Evolutionary conservation across 1,139 yeast species (phyloP), one percentile per base, ranked within the genome.

Genomic region (Suhomyces bolitotheri): DNA sequence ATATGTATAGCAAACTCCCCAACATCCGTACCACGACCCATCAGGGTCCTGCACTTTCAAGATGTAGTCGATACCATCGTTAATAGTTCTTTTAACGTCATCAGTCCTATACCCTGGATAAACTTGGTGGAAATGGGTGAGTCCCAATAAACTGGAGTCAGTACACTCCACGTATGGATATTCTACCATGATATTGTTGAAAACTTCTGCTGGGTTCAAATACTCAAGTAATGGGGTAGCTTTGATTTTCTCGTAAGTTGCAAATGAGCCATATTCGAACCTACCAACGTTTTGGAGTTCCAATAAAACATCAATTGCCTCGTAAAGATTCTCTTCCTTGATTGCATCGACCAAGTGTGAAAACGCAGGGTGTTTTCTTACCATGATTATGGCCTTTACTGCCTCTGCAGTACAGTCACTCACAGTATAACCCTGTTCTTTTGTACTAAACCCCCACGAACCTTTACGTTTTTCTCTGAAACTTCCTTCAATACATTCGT

Each of bases 101-200:
- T 71, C 73, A 3, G 73, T 61, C 43, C 85, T 77, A 55, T 92
- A 89, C 32, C 75, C 64, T 1, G 75, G 76, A 54, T 80, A 78
- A 47, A 72, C 64, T 42, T 79, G 71, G 30, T 82, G 71, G 66
- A 90, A 94, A 55, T 83, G 85, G 0, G 88, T 80, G 41, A 94
- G 66, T 0, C 98, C 98, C 31, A 92, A 66, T 2, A 92, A 95
- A 2, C 92, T 82, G 1, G 97, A 89, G 58, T 94, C 98, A 0
- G 98, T 89, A 59, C 99, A 94, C 59, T 94, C 99, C 21, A 92
- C 97, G 53, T 94, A 94, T 0, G 98, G 97, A 56, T 87, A 92
- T 57, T 94, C 99, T 10, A 92, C 95, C 99, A 94, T 94, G 43
- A 94, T 94, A 50, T 92, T 89, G 43, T 95, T 96, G 63, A 94